Base-by-base conservation (phyloP, 257 asterid species). In the Penstemon eatonii region DNA sequence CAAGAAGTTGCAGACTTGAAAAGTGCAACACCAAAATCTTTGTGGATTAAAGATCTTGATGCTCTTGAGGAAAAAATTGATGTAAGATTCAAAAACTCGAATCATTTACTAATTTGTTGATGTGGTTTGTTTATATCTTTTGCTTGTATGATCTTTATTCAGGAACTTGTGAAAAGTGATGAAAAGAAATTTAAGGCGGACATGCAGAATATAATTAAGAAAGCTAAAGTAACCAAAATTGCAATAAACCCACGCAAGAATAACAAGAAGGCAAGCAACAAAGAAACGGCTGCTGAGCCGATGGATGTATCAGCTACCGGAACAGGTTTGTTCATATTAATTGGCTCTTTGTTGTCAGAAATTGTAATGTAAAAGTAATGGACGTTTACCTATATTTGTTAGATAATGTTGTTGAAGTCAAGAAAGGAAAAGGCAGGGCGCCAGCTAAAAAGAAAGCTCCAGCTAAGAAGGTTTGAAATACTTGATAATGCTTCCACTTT, bases 21-120 rank as follows among this genome's bases (percentile, higher is more conserved):
- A 81, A 81, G 72, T 38, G 72, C 95, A 43, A 79, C 99, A 46
- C 85, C 84, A 5, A 82, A 70, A 74, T 60, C 87, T 64, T 76
- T 94, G 74, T 94, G 99, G 99, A 46, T 45, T 56, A 83, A 75
- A 56, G 99, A 94, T 84, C 91, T 94, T 12, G 96, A 83, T 58
- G 85, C 83, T 72, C 87, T 94, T 6, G 96, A 91, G 70, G 50
- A 3, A 15, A 86, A 84, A 78, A 82, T 84, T 70, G 86, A 87
- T 60, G 99, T 94, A 78, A 67, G 92, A 71, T 62, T 40, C 65
- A 10, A 50, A n/a, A 54, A 8, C 52, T n/a, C 12, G 11, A 5
- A 8, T 72, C 40, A 3, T 25, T 50, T 69, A 6, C 36, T 42
- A 19, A 37, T 67, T 4, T 46, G 41, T 55, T 47, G 45, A 19